Evolutionary conservation across 2,329 filamentous ascomycete genomes (phyloP).

Genomic region (Fusarium compactum): DNA sequence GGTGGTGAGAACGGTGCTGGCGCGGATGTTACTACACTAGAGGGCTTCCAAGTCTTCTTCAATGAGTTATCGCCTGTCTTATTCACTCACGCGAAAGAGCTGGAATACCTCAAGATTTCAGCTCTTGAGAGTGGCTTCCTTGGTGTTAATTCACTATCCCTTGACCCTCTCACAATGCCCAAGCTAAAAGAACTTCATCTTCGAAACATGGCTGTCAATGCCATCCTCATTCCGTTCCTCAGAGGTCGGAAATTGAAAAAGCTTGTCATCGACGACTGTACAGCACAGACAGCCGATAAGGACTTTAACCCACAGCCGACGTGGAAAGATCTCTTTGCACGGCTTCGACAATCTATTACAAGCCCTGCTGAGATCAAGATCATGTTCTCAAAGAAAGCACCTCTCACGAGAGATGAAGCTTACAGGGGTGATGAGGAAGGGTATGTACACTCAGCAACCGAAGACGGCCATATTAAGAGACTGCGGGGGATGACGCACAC

Average conservation of each 20-base stretch:
- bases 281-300: rapidly evolving
- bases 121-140: constrained; percentile 3
- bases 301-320: not conserved
- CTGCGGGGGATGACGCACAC: not conserved
- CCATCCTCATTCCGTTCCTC: not conserved
- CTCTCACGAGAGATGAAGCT: constrained; percentile 1
- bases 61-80: not conserved
- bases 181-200: not conserved
- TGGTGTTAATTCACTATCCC: not conserved
- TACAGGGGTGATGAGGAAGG: not conserved
- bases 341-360: not conserved
- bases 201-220: not conserved
- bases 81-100: not conserved
- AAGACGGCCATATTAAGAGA: not conserved
- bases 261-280: constrained; percentile 6
- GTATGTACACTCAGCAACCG: not conserved
- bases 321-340: constrained; percentile 4
- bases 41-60: constrained; percentile 19
- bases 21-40: not conserved
- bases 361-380: not conserved
- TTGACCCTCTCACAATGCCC: not conserved
- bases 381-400: not conserved
- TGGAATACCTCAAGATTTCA: not conserved
- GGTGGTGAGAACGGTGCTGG: not conserved
- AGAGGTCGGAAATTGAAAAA: not conserved